phyloP scores from a whole-genome alignment of 345 rosid genomes.

The Heritiera fomes region DNA sequence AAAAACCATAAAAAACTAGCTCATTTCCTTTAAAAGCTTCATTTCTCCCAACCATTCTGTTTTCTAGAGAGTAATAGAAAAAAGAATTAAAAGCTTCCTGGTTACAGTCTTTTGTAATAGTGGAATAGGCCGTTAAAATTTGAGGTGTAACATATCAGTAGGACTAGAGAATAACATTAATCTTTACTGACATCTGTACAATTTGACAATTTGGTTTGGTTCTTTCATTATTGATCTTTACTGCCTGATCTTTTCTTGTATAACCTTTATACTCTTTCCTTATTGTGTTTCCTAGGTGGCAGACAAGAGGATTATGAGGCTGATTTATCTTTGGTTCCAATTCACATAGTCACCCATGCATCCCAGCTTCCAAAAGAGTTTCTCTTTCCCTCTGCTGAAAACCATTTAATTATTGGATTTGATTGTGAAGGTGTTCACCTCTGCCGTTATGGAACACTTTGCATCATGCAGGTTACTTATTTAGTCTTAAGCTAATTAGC shows the following conservation, averaged over 20 bases:
- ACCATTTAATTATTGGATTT: slow-evolving; percentile 65
- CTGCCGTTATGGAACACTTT: slow-evolving; percentile 78
- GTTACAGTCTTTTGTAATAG: background rate
- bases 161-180: background rate
- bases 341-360: slow-evolving; percentile 60
- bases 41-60: background rate
- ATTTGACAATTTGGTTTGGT: background rate
- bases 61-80: background rate
- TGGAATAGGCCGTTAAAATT: background rate
- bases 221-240: background rate
- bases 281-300: background rate
- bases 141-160: background rate
- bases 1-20: background rate
- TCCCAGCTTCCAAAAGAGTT: slow-evolving; percentile 81
- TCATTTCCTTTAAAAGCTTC: no score
- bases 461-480: slow-evolving; percentile 80
- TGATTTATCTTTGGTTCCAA: slow-evolving; percentile 45
- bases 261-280: background rate
- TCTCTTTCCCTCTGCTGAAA: slow-evolving; percentile 63
- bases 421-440: slow-evolving; percentile 91
- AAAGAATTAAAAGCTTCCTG: background rate
- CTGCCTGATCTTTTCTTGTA: background rate
- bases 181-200: background rate
- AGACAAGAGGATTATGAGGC: slow-evolving; percentile 3
- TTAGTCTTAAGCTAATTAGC: background rate